Percentiles rank a stretch among this genome's conserved stretches.
These are phyloP conservation scores for Fusarium sp. DNA, from an alignment of 2,329 filamentous ascomycete genomes.

Conservation along the genomic window DNA sequence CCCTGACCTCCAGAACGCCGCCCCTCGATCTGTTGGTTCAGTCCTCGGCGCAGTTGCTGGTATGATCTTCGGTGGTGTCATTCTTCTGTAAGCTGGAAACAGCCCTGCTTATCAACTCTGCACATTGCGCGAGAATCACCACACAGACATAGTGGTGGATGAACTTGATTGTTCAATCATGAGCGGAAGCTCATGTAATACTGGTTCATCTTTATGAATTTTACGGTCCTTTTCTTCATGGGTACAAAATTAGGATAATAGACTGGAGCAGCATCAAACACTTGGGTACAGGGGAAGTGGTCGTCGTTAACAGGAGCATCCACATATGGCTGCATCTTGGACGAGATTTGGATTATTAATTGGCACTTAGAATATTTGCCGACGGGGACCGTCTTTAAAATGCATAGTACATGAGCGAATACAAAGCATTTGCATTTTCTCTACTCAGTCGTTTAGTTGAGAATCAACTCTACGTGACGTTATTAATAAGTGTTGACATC, in stretches of 20 bases:
- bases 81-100: conserved; percentile 44
- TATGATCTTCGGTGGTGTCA: conserved; percentile 46
- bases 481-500: not conserved
- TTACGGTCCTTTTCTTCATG: conserved; percentile 43
- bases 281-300: conserved; percentile 33
- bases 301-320: conserved; percentile 35
- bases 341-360: conserved; percentile 36
- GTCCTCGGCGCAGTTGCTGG: conserved; percentile 46
- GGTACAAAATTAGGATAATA: conserved; percentile 40
- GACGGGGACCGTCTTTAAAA: conserved; percentile 36
- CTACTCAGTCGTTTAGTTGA: not conserved
- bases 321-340: conserved; percentile 28
- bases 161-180: not conserved
- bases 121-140: not conserved
- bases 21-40: conserved; percentile 41
- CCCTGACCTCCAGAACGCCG: conserved; percentile 55
- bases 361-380: conserved; percentile 36
- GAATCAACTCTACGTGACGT: not conserved
- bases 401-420: conserved; percentile 38
- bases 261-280: conserved; percentile 40
- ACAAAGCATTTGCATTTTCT: conserved; percentile 26
- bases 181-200: conserved; percentile 11
- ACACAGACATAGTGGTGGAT: conserved; percentile 10
- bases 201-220: conserved; percentile 40
- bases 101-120: not conserved